Evolutionary conservation across 805 yeast species (phyloP), one percentile per base, ranked within the genome.

Genomic region (Nakazawaea wickerhamii): DNA sequence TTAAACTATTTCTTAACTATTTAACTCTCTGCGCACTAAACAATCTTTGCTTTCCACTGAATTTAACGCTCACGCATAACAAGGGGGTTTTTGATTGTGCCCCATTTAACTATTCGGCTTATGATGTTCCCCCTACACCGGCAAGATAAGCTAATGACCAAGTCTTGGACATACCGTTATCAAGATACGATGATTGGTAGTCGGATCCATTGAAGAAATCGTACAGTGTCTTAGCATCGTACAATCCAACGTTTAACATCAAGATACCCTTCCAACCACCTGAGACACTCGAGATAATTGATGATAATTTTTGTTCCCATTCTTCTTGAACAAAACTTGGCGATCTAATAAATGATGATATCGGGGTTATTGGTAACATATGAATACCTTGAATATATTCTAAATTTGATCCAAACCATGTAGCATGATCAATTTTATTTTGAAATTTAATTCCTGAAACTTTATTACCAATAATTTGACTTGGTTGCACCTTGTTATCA

Each of bases 321-420:
- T 67, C 81, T 52, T 75, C 65, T 33, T 55, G 44, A 6, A 73
- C 77, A 58, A 74, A 79, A 11, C 55, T 52, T 1, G 80, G 70
- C 14, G 64, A 58, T 45, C 90, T 70, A 32, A 81, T 67, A 46
- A 62, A 72, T 1, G 81, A 67, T 19, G 84, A 76, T 14, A 70
- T 67, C 1, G 87, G 84, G 0, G 85, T 81, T 22, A 77, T 64
- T 18, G 90, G 90, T 30, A 84, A 55, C 89, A 83, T 84, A 57
- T 84, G 89, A 46, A 83, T 84, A 4, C 91, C 91, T 50, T 83
- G 87, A 41, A 81, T 81, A 52, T 76, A 83, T 58, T 81, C 81
- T 31, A 65, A 61, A 42, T 72, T 63, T 46, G 64, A 55, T 4
- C 89, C 89, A 54, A 84, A 84, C 53, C 76, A 84, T 2, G 90